Percentiles rank a stretch among this genome's conserved stretches.
Conservation (phyloP, 208 protist species). For the Acanthamoeba castellanii region DNA sequence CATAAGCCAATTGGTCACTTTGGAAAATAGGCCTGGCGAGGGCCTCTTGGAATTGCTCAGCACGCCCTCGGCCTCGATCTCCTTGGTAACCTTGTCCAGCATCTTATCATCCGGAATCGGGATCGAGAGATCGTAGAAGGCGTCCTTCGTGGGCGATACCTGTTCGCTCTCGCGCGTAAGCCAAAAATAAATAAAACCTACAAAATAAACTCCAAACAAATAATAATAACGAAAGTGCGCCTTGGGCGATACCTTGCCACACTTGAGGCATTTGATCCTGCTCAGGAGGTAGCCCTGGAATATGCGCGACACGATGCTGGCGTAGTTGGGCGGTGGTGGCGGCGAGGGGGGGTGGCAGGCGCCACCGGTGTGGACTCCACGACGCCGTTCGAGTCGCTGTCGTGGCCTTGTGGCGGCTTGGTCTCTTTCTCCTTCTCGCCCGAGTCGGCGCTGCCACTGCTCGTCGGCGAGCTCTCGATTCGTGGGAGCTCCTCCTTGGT, state of each 20-base stretch:
- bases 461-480: background rate
- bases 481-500: constrained; percentile 75
- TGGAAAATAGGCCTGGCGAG: background rate
- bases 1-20: constrained; percentile 3
- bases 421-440: constrained; percentile 1
- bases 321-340: background rate
- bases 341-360: no score
- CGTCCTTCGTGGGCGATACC: constrained; percentile 50
- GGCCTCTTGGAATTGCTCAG: background rate
- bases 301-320: constrained; percentile 59
- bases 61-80: background rate
- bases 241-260: background rate
- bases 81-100: background rate
- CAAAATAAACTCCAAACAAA: background rate
- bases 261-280: constrained; percentile 65
- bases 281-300: constrained; percentile 65
- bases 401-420: background rate
- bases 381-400: background rate
- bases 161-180: background rate
- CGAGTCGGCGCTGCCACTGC: background rate
- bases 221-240: no score
- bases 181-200: background rate
- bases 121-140: constrained; percentile 73
- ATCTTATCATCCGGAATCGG: constrained; percentile 32
- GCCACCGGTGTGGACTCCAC: no score